Base-by-base conservation (phyloP, 805 yeast species). In the Metschnikowia arizonensis region DNA sequence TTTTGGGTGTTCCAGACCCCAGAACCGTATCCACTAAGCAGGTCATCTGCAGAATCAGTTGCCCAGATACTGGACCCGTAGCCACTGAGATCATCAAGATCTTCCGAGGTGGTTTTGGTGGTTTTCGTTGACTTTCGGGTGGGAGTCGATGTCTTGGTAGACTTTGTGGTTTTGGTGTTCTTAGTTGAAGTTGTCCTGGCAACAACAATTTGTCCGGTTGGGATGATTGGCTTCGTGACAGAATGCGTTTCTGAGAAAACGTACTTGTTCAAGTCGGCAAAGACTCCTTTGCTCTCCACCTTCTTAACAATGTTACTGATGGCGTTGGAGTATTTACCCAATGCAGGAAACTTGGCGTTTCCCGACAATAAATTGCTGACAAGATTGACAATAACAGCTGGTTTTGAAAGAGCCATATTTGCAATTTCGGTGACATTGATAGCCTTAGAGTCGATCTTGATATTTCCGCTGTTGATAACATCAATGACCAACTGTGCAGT, bases 221-320 rank as follows among this genome's bases (percentile, higher is more conserved):
- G 50, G 10, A 54, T 33, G 35, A 54, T 48, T 1, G 57, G 57
- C 33, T 39, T 44, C 14, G 54, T 42, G 12, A 48, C 56, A 8
- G 56, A 45, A 39, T 54, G 56, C n/a, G 47, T 33, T 26, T 54
- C 54, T 10, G 65, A 63, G 56, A 66, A 67, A 3, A 71, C 50
- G 35, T 57, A 62, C 36, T 59, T 45, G 53, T 71, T 71, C 59
- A 71, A 65, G 45, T 67, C 63, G 14, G 53, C 61, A 46, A 71
- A 71, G 8, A 67, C 56, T 5, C 75, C 75, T 33, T 57, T 58
- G 25, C 54, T 40, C 47, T 71, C 71, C 29, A 69, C 62, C 35
- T 62, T 72, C 5, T 41, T 33, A 33, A 68, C 39, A 14, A 69
- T 63, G n/a, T 49, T 58, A 37, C 53, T 50, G 18, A 69, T 42